Percentiles rank a stretch among this genome's conserved stretches.
Evolutionary conservation across 2,329 filamentous ascomycete genomes (phyloP).

Genomic region (Pezicula carpinea): DNA sequence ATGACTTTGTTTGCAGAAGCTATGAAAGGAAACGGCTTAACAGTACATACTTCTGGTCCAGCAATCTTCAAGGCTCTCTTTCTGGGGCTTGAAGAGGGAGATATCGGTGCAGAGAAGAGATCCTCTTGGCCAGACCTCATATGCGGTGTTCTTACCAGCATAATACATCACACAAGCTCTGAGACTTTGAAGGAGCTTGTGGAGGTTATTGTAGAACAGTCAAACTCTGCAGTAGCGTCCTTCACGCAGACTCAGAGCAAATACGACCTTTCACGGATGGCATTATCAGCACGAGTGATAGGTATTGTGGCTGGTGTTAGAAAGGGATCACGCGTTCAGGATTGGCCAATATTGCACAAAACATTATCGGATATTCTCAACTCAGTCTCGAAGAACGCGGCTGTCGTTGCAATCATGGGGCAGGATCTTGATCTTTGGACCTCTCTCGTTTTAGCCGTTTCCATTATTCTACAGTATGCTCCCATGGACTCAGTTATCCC

Average conservation of each 20-base stretch:
- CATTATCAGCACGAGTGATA: slow-evolving; percentile 54
- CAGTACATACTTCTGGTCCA: slow-evolving; percentile 55
- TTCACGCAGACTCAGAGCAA: slow-evolving; percentile 31
- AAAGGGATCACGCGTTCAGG: slow-evolving; percentile 66
- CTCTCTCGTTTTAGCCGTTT: slow-evolving; percentile 49
- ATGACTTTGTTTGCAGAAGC: slow-evolving; percentile 92
- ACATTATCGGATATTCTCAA: slow-evolving; percentile 49
- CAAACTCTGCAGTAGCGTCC: slow-evolving; percentile 32
- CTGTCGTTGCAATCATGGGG: slow-evolving; percentile 19
- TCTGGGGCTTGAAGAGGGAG: slow-evolving; percentile 38
- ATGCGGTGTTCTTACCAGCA: slow-evolving; percentile 71
- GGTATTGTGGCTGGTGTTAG: slow-evolving; percentile 73
- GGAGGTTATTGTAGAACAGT: slow-evolving; percentile 52
- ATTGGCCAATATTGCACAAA: slow-evolving; percentile 66
- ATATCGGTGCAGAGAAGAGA: slow-evolving; percentile 37
- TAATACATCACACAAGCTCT: slow-evolving; percentile 74
- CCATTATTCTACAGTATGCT: slow-evolving; percentile 69
- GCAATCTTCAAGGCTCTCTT: slow-evolving; percentile 49
- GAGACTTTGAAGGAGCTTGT: slow-evolving; percentile 70
- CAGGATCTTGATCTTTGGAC: slow-evolving; percentile 48
- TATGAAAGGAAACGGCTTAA: slow-evolving; percentile 56
- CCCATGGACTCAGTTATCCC: slow-evolving; percentile 76
- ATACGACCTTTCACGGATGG: slow-evolving; percentile 35
- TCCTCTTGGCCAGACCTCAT: slow-evolving; percentile 59
- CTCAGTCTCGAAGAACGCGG: slow-evolving; percentile 36